phyloP scores from a whole-genome alignment of 257 asterid species.

The Linaria vulgaris region DNA sequence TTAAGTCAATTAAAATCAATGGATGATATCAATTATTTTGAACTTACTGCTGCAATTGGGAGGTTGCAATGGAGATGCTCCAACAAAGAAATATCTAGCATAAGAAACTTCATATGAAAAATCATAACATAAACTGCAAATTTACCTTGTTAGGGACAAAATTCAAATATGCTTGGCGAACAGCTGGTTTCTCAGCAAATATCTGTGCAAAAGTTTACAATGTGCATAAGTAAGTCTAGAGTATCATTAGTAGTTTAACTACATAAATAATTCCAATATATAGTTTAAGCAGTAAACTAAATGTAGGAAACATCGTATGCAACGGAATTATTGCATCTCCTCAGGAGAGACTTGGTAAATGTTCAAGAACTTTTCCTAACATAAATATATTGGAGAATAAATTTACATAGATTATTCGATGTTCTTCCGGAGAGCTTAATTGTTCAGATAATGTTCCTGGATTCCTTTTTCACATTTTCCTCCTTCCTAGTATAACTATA shows the following conservation, averaged over 20 bases:
- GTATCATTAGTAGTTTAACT: slow-evolving; percentile 16
- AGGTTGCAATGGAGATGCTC: slow-evolving; percentile 16
- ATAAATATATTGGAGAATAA: slow-evolving; percentile 6
- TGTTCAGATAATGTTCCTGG: slow-evolving; percentile 12
- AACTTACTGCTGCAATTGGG: slow-evolving; percentile 1
- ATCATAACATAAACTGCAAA: slow-evolving; percentile 3
- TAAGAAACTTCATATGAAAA: slow-evolving; percentile 19
- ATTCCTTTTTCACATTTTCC: slow-evolving; percentile 13
- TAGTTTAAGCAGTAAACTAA: not conserved
- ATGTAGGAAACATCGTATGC: not conserved
- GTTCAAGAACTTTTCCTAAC: not conserved
- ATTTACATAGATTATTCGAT: not conserved
- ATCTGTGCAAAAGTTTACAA: slow-evolving; percentile 47
- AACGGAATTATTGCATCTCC: not conserved
- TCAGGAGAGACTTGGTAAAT: not conserved
- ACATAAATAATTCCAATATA: slow-evolving; percentile 10
- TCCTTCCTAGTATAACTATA: slow-evolving; percentile 15
- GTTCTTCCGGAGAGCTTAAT: slow-evolving; percentile 10
- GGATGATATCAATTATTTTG: slow-evolving; percentile 17
- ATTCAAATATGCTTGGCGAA: slow-evolving; percentile 88
- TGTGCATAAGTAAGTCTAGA: slow-evolving; percentile 7
- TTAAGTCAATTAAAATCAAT: slow-evolving; percentile 8
- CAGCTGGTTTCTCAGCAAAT: slow-evolving; percentile 98
- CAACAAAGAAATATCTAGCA: not conserved
- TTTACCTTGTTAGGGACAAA: slow-evolving; percentile 86